A percentile compares a stretch with the other conserved stretches of the same genome.
Evolutionary conservation across 352 stramenopile genomes (phyloP).

Genomic region (Phytophthora colocasiae): DNA sequence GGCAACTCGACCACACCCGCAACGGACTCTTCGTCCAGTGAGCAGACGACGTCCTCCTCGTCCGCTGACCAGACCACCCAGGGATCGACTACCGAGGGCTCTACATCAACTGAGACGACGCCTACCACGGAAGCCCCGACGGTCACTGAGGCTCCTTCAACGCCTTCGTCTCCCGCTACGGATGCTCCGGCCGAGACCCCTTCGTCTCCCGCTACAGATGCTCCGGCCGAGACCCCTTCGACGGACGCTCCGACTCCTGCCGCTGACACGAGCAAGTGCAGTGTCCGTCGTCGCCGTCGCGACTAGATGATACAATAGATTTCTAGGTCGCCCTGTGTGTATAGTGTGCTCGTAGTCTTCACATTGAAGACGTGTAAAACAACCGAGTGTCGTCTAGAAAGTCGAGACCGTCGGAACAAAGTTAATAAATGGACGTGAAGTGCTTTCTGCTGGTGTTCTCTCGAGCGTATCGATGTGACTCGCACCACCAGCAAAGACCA

Average conservation of each 20-base stretch:
- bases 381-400: constrained; percentile 19
- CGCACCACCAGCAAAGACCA: too few relatives aligned
- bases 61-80: constrained; percentile 13
- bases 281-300: constrained; percentile 26
- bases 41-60: constrained; percentile 11
- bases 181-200: constrained; percentile 11
- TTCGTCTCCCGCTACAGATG: constrained; percentile 13
- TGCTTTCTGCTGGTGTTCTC: background rate
- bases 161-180: constrained; percentile 16
- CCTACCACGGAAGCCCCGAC: constrained; percentile 15
- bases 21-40: constrained; percentile 24
- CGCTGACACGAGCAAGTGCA: constrained; percentile 32
- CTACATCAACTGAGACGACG: constrained; percentile 17
- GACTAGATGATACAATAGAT: constrained; percentile 29
- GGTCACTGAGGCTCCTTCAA: constrained; percentile 18
- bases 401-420: constrained; percentile 13
- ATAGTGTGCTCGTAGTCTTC: constrained; percentile 14
- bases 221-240: constrained; percentile 5
- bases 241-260: constrained; percentile 21
- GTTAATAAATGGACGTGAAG: constrained; percentile 25
- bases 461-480: too few relatives aligned
- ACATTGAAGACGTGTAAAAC: constrained; percentile 21
- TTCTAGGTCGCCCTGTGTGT: constrained; percentile 15
- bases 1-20: constrained; percentile 20
- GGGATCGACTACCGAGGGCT: constrained; percentile 3